Percentiles rank a stretch among this genome's conserved stretches.
Evolutionary conservation across 2,329 filamentous ascomycete genomes (phyloP).

Genomic region (Aureobasidium sp.): DNA sequence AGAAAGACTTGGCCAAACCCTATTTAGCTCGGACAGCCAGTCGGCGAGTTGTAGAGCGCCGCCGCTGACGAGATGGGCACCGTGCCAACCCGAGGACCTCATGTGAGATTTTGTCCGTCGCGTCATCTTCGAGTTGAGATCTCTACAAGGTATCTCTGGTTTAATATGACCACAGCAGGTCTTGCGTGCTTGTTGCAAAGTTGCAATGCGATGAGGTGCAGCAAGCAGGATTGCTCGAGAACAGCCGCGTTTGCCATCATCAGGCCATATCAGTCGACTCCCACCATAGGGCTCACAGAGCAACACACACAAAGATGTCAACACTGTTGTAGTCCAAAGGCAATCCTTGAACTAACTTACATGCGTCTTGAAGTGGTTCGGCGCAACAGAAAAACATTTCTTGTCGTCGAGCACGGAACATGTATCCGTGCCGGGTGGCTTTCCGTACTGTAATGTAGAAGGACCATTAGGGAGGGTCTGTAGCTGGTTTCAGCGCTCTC

Average conservation of each 20-base stretch:
- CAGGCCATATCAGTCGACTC: neutral
- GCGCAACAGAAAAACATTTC: neutral
- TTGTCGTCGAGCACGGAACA: neutral
- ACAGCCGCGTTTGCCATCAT: neutral
- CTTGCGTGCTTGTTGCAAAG: neutral
- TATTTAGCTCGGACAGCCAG: neutral
- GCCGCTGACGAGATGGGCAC: conserved; percentile 3
- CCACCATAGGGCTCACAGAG: neutral
- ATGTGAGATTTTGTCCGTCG: neutral
- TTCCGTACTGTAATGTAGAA: neutral
- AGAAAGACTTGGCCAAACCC: neutral
- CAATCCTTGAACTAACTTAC: neutral
- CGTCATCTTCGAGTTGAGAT: conserved; percentile 1
- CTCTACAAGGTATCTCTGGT: neutral
- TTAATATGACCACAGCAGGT: neutral
- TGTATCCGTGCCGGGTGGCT: neutral
- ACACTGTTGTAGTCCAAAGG: neutral
- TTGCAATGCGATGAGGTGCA: neutral
- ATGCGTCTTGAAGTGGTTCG: neutral
- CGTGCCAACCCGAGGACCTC: neutral
- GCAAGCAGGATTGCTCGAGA: neutral
- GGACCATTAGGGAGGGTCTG: no score
- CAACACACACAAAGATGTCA: neutral
- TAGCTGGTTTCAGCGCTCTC: no score
- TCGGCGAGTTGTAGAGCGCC: neutral